Percentiles rank a stretch among this genome's conserved stretches.
phyloP scores from a whole-genome alignment of 495 filamentous ascomycete species.

The Chaetomium fimeti region DNA sequence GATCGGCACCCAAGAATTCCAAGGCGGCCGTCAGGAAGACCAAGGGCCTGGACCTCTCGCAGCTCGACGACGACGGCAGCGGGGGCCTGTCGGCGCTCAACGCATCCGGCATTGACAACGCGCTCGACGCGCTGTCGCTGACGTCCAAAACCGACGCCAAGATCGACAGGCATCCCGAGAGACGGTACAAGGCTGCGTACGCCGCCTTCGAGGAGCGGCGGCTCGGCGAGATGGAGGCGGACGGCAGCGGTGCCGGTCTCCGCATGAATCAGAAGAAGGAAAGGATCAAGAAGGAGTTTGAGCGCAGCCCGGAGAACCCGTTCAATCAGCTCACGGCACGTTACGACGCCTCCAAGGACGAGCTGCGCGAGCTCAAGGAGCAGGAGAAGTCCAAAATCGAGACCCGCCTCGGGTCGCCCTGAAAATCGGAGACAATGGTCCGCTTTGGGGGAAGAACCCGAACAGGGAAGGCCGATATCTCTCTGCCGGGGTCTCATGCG shows the following conservation, averaged over 20 bases:
- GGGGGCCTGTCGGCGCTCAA: slow-evolving; percentile 56
- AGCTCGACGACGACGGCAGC: slow-evolving; percentile 57
- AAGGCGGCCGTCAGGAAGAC: slow-evolving; percentile 66
- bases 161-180: slow-evolving; percentile 82
- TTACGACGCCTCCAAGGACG: slow-evolving; percentile 76
- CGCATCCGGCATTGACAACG: slow-evolving; percentile 86
- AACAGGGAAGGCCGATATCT: neutral
- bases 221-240: slow-evolving; percentile 77
- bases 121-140: slow-evolving; percentile 76
- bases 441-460: neutral
- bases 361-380: slow-evolving; percentile 64
- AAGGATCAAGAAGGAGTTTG: slow-evolving; percentile 79
- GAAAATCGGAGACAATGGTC: slow-evolving; percentile 10
- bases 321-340: slow-evolving; percentile 75
- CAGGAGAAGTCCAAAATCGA: slow-evolving; percentile 75
- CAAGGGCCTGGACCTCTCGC: slow-evolving; percentile 65
- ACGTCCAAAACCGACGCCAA: slow-evolving; percentile 55
- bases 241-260: slow-evolving; percentile 67
- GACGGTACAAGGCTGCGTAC: slow-evolving; percentile 83
- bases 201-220: slow-evolving; percentile 82
- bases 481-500: slow-evolving; percentile 16
- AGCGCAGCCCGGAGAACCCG: slow-evolving; percentile 88
- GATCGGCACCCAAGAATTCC: slow-evolving; percentile 58
- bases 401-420: slow-evolving; percentile 53
- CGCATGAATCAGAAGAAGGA: slow-evolving; percentile 77